Evolutionary conservation across 2,329 filamentous ascomycete species (phyloP).

Genomic region (Diaporthe aspalathi): DNA sequence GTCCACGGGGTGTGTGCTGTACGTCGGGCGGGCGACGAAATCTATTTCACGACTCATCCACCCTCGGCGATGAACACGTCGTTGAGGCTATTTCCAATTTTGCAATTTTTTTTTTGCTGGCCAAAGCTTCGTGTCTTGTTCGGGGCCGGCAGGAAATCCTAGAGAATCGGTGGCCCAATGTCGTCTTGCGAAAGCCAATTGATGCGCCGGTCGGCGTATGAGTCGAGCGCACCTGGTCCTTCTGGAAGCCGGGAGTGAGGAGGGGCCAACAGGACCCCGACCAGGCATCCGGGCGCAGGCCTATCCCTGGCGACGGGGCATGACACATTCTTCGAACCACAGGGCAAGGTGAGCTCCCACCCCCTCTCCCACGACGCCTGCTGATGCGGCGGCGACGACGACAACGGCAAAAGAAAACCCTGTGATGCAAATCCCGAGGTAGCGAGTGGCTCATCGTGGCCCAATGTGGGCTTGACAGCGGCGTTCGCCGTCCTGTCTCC

Average conservation of each 20-base stretch:
- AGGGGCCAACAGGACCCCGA: not conserved
- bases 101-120: not conserved
- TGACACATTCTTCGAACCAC: not conserved
- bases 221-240: slow-evolving; percentile 2
- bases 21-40: not conserved
- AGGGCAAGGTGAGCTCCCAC: not conserved
- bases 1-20: not conserved
- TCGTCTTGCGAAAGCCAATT: slow-evolving; percentile 20
- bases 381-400: not conserved
- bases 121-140: not conserved
- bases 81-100: slow-evolving; percentile 17
- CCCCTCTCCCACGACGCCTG: not conserved
- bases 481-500: slow-evolving; percentile 4
- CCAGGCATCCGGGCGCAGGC: too few relatives aligned
- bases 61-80: slow-evolving; percentile 17
- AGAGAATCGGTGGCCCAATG: not conserved
- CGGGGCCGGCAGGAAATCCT: not conserved
- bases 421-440: not conserved
- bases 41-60: slow-evolving; percentile 13
- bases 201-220: not conserved
- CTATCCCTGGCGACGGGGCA: not conserved
- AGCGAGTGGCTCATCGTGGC: not conserved
- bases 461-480: slow-evolving; percentile 30
- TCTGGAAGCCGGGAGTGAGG: slow-evolving; percentile 14
- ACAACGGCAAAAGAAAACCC: not conserved